These are phyloP conservation scores for Mimosa bimucronata DNA, from an alignment of 306 rosid species.

Conservation along the genomic window DNA sequence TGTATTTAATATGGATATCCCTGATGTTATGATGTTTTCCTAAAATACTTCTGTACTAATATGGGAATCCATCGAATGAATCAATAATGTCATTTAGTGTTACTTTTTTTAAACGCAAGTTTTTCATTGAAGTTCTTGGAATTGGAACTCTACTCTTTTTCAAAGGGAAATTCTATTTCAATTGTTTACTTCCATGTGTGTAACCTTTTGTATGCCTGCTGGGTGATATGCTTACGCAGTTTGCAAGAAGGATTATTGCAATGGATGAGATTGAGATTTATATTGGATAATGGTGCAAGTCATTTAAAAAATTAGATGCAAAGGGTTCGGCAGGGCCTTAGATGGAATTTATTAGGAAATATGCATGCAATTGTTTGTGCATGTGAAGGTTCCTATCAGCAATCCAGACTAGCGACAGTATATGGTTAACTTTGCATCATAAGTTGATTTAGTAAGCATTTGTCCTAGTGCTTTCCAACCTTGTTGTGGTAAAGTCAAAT, in stretches of 20 bases:
- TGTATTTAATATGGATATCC: not conserved
- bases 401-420: not conserved
- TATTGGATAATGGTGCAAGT: not conserved
- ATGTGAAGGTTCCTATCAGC: not conserved
- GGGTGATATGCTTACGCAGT: no score
- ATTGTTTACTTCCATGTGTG: not conserved
- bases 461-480: not conserved
- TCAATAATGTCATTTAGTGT: not conserved
- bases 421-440: not conserved
- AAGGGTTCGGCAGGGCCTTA: not conserved
- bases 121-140: constrained; percentile 27
- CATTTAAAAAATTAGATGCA: not conserved
- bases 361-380: not conserved
- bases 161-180: not conserved
- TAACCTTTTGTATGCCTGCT: no score
- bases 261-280: not conserved
- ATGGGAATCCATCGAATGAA: not conserved
- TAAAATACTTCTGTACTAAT: not conserved
- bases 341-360: not conserved
- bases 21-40: not conserved
- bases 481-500: not conserved
- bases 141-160: constrained; percentile 11
- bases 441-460: constrained; percentile 5
- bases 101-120: not conserved
- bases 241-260: not conserved